Evolutionary conservation across 208 protist species (phyloP), one percentile per base, ranked within the genome.

Genomic region (Crithidia mellificae): DNA sequence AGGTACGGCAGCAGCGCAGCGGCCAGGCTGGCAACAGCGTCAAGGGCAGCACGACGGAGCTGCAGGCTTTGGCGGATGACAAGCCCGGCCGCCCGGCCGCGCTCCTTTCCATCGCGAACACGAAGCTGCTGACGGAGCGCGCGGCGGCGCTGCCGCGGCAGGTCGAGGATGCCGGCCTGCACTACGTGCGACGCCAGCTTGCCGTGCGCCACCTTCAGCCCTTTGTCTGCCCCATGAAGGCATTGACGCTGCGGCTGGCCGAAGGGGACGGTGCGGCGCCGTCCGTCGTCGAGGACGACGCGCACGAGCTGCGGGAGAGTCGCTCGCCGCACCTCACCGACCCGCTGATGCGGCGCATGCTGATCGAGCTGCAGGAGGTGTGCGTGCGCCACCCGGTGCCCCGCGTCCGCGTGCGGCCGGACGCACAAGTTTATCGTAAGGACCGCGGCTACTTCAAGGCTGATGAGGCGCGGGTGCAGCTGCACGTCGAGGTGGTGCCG

Each of bases 401-500:
- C 15, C 50, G 52, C 1, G 63, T 68, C 19, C 63, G 52, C 7
- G 63, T 68, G 52, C 63, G 63, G n/a, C 63, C 63, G 0, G 63
- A 68, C 20, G 63, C 63, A 32, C 63, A 59, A 52, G 63, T 68
- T 9, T 59, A 50, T 39, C 52, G 50, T 20, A 49, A 43, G 11
- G 63, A 68, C 5, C 52, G 63, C 51, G 63, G 63, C 39, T 34
- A 47, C 36, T 68, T 68, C 63, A 68, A 41, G n/a, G 63, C 63
- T 2, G 63, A 68, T n/a, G 63, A 68, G 63, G 63, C 27, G 38
- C 63, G 63, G 2, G 54, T 71, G 65, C 44, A 71, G 56, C 81
- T 80, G 78, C 68, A 80, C 56, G 57, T 84, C 38, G 61, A 74
- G 68, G 71, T 90, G 24, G 55, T 71, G 2, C 81, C 84, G 12